Evolutionary conservation across 2,329 filamentous ascomycete genomes (phyloP), one percentile per base, ranked within the genome.

Genomic region (Monascus ruber): DNA sequence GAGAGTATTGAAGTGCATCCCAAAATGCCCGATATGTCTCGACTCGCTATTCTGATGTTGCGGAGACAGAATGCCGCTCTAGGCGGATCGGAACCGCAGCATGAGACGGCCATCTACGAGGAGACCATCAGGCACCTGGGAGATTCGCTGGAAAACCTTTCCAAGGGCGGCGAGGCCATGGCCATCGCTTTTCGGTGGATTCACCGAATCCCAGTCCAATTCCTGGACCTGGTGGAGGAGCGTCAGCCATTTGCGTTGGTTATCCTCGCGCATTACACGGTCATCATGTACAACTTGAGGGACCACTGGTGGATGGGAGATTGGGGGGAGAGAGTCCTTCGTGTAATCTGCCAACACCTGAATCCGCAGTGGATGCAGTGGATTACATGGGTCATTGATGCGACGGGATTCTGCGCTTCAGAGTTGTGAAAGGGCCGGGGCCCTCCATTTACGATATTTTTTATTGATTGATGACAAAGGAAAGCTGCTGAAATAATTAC

Each of bases 261-360:
- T 9, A 52, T 70, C 10, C 52, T 69, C 4, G 65, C 64, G 2
- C 61, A 70, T 42, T 70, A 63, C 42, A 60, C 60, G 0, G 61
- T 70, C 6, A 41, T 66, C 3, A 64, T 83, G 35, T 79, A 79
- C 51, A 70, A 71, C 28, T 65, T 81, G 45, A 73, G 80, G 43
- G 58, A 67, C 10, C 64, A 78, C 10, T 85, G 81, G 81, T 85
- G 81, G 81, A 63, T 84, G 26, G 70, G 77, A 17, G 78, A 80
- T 31, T 79, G 82, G 50, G 73, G 79, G 5, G 71, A 73, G 10
- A 72, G 76, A 40, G 76, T 85, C 49, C 74, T 85, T 10, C 72
- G 76, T 53, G 78, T 79, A 17, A 69, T 83, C 24, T 52, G 52
- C 9, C 45, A 50, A 31, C 34, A 38, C 24, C 35, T 62, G n/a